Percentiles rank a stretch among this genome's conserved stretches.
Evolutionary conservation across 2,329 filamentous ascomycete genomes (phyloP).

Genomic region (Whalleya microplaca): DNA sequence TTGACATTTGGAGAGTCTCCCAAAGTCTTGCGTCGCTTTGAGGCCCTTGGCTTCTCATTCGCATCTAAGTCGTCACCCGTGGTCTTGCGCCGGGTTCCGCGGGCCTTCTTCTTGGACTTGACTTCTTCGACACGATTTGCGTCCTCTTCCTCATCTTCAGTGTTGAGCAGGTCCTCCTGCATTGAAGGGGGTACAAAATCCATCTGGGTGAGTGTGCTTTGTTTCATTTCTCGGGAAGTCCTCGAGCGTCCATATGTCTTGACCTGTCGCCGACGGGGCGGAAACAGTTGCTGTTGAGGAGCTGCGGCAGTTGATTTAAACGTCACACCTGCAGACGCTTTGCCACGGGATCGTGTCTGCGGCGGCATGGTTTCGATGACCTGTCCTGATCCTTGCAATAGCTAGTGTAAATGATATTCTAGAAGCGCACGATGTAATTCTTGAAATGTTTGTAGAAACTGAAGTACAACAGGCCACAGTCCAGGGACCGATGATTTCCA

Average conservation of each 20-base stretch:
- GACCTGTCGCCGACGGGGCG: conserved; percentile 26
- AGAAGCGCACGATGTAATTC: background rate
- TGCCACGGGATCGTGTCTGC: conserved; percentile 28
- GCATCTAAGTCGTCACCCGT: conserved; percentile 30
- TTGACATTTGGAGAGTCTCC: conserved; percentile 30
- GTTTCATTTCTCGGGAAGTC: conserved; percentile 19
- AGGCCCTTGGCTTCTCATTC: conserved; percentile 22
- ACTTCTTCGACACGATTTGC: conserved; percentile 13
- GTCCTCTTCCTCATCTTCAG: conserved; percentile 19
- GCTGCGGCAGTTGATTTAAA: conserved; percentile 33
- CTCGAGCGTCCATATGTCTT: conserved; percentile 34
- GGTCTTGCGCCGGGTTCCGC: conserved; percentile 33
- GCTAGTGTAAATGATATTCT: background rate
- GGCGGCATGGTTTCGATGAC: conserved; percentile 26
- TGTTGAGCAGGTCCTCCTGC: conserved; percentile 20
- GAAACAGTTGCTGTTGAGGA: conserved; percentile 32
- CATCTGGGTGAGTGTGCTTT: conserved; percentile 38
- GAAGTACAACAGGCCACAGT: background rate
- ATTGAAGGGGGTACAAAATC: conserved; percentile 31
- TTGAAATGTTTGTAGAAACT: background rate
- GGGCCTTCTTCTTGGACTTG: conserved; percentile 21
- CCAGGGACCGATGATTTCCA: background rate
- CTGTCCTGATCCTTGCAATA: too few relatives aligned
- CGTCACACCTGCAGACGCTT: conserved; percentile 15
- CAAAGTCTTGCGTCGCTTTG: conserved; percentile 38